Conservation (phyloP, 2,329 filamentous ascomycete genomes). For the Magnaporthiopsis poae region DNA sequence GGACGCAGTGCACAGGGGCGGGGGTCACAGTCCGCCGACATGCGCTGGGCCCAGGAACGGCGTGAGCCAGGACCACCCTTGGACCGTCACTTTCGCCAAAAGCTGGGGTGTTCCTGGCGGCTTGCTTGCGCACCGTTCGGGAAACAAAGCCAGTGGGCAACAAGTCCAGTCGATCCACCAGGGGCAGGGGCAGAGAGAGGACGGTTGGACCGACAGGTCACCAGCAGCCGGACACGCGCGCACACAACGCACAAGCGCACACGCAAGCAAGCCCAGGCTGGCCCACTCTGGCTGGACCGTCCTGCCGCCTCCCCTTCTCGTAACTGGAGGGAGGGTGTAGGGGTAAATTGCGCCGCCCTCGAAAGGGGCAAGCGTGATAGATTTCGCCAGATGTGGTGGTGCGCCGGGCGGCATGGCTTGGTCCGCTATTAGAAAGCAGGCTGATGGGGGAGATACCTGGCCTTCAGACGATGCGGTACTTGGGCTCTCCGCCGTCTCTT, state of each 20-base stretch:
- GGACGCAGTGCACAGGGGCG: constrained; percentile 1
- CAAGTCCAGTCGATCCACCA: not conserved
- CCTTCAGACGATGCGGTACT: not conserved
- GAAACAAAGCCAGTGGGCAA: not conserved
- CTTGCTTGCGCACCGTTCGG: constrained; percentile 1
- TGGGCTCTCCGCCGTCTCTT: not conserved
- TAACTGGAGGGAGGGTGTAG: not conserved
- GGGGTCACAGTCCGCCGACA: not conserved
- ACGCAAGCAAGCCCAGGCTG: not conserved
- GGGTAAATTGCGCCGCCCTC: constrained; percentile 5
- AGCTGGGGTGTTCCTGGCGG: not conserved
- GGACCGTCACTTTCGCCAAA: not conserved
- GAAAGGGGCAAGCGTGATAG: constrained; percentile 8
- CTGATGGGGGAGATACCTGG: not conserved
- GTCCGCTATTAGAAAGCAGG: constrained; percentile 8
- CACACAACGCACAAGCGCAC: too few species aligned
- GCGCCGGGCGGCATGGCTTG: constrained; percentile 10
- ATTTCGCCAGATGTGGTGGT: constrained; percentile 9
- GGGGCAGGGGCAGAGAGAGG: not conserved
- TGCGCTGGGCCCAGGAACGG: not conserved
- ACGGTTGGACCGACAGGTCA: not conserved
- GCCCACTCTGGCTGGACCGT: not conserved
- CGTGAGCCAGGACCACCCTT: not conserved
- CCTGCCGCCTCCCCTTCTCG: not conserved
- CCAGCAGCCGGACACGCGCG: not conserved